Evolutionary conservation across 1,284 basidiomycete genomes (phyloP), one percentile per base, ranked within the genome.

Genomic region (Coniferiporia weirii): DNA sequence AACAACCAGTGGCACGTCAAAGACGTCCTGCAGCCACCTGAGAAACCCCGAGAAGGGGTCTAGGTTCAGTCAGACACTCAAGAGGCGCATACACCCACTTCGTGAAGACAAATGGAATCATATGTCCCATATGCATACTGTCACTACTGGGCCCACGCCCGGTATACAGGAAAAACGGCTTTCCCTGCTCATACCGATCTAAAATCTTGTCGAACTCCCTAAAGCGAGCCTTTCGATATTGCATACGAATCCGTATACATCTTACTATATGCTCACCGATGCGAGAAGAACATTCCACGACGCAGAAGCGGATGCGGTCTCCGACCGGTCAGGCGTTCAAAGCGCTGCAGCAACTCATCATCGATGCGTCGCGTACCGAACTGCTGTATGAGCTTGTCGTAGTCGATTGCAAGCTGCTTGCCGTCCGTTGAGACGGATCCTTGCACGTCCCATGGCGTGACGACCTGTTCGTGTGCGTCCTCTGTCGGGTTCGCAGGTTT

Each of bases 401-500:
- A 99, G 77, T 99, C 93, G 70, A 96, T 95, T 36, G 87, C 93
- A 52, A 87, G 82, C 69, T 93, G 91, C 69, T 92, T 89, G 56
- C 97, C 97, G 68, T 98, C 93, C 15, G 75, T 79, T 13, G 93
- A 87, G 10, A 96, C 89, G 50, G 88, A 91, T 49, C 96, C 97
- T 68, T 97, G 90, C 5, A 99, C 97, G 65, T 98, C 95, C 91
- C 97, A 99, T 19, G 97, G 97, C 0, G 96, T 99, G 53, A 99
- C 89, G 61, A 93, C 83, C 73, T 99, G 96, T 49, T 87, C 92
- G 58, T 80, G 56, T 7, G 65, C 77, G 0, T 68, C 64, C 4
- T 64, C 51, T 3, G 67, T 60, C 0, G 68, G 65, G 43, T 70
- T 65, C 9, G 66, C 71, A 22, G 76, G 73, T 58, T 75, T 73